Base-by-base conservation (phyloP, 2,329 filamentous ascomycete species). In the Pestalotiopsis sp. region DNA sequence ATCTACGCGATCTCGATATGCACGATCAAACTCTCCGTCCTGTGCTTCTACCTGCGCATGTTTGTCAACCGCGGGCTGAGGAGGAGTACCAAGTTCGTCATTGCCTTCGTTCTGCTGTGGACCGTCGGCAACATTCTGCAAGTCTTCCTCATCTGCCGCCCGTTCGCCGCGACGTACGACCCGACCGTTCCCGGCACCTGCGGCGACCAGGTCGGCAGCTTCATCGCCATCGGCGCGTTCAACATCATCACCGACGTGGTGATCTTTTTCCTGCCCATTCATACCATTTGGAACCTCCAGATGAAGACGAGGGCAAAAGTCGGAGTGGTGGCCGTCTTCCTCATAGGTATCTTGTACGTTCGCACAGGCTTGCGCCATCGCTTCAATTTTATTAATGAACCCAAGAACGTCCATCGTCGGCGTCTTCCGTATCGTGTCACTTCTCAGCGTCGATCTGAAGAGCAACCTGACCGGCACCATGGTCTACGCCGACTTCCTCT, bases 231-330 rank as follows among this genome's bases (percentile, higher is more conserved):
- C 64, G 80, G 80, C 9, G 77, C 77, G 1, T 80, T 81, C 68
- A 83, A 82, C 68, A 79, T 82, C 59, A 69, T 80, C 14, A 78
- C 79, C 23, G 81, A 83, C 69, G 67, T 82, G 11, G 71, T 79
- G 41, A 80, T 83, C 66, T 73, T 82, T 57, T 45, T 77, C 12
- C 73, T 83, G 38, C 81, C 81, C 6, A 72, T 83, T 2, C 77
- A 75, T 20, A 81, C 77, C 36, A 75, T 83, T 17, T 78, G 79
- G 72, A 74, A 72, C 20, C 71, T 83, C 41, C 77, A 81, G 64
- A 77, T 79, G 23, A 75, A 74, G 27, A 72, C 69, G 2, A 70
- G 73, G 7, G 74, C 76, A 60, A 81, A 77, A 69, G 66, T 77
- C 52, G 75, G 73, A 13, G 69, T 79, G 17, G 74, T 73, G 6